Evolutionary conservation across 2,329 filamentous ascomycete species (phyloP).

Genomic region (Colletotrichum orbiculare): DNA sequence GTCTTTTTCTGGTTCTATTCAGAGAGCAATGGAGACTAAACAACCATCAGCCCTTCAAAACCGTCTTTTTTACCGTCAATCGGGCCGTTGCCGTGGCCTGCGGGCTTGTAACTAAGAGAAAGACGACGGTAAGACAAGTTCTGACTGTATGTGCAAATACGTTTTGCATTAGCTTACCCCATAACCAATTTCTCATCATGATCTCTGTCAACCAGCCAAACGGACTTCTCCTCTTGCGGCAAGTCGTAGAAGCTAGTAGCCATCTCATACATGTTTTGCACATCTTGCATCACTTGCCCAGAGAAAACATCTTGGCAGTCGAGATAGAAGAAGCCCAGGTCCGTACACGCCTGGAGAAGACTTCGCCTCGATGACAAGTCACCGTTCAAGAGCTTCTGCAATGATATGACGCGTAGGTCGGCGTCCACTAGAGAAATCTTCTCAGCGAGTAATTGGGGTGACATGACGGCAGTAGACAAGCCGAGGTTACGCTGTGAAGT

Average conservation of each 20-base stretch:
- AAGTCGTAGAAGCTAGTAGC: conserved; percentile 16
- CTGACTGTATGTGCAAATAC: neutral
- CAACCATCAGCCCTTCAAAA: conserved; percentile 20
- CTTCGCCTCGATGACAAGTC: neutral
- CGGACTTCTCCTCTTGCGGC: conserved; percentile 5
- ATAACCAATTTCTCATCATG: conserved; percentile 22
- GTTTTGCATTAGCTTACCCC: conserved; percentile 3
- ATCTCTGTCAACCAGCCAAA: conserved; percentile 20
- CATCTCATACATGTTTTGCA: conserved; percentile 12
- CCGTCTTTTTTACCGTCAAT: conserved; percentile 21
- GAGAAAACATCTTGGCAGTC: conserved; percentile 11
- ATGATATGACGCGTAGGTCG: conserved; percentile 13
- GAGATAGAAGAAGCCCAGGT: conserved; percentile 21
- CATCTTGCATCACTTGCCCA: conserved; percentile 9
- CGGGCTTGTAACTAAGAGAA: conserved; percentile 15
- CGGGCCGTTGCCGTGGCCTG: conserved; percentile 20
- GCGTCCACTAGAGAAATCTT: neutral
- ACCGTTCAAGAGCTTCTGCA: conserved; percentile 14
- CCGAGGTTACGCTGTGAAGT: no score
- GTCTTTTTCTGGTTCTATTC: neutral
- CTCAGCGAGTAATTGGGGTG: no score
- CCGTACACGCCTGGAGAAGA: conserved; percentile 18
- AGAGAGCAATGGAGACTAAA: neutral
- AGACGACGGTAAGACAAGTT: neutral
- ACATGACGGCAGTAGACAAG: no score